phyloP scores from a whole-genome alignment of 768 basidiomycete species.

The Leccinellum albellum region DNA sequence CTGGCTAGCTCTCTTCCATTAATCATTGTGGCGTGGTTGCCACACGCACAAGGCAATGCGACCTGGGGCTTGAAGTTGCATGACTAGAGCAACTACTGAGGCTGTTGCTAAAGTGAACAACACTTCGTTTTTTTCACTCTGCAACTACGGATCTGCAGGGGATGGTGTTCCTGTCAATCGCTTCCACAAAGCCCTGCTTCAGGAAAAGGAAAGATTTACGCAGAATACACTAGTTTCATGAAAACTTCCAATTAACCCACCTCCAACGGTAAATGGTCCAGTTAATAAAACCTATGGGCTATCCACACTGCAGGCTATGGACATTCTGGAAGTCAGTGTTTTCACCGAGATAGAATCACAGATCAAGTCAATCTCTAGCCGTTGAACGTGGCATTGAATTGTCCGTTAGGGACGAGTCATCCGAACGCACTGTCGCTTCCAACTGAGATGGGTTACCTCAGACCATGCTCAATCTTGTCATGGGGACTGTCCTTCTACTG shows the following conservation, averaged over 20 bases:
- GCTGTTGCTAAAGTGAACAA: slow-evolving; percentile 44
- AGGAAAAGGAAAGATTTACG: slow-evolving; percentile 26
- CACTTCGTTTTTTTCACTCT: slow-evolving; percentile 38
- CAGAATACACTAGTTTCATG: background rate
- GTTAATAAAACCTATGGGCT: background rate
- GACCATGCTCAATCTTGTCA: background rate
- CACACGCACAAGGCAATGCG: slow-evolving; percentile 47
- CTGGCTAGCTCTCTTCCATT: slow-evolving; percentile 61
- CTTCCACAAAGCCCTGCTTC: slow-evolving; percentile 45
- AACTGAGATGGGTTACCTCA: background rate
- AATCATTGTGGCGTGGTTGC: slow-evolving; percentile 44
- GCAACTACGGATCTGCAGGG: slow-evolving; percentile 38
- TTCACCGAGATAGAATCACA: slow-evolving; percentile 4
- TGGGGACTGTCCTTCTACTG: background rate
- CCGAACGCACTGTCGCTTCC: slow-evolving; percentile 32
- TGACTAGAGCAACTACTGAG: slow-evolving; percentile 41
- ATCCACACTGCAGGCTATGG: slow-evolving; percentile 1
- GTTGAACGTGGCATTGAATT: slow-evolving; percentile 41
- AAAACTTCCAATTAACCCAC: background rate
- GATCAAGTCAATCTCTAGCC: slow-evolving; percentile 17
- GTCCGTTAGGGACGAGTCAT: slow-evolving; percentile 64
- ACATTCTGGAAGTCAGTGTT: slow-evolving; percentile 5
- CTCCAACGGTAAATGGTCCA: background rate
- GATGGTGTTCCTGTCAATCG: slow-evolving; percentile 42
- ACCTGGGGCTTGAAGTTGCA: slow-evolving; percentile 69